These are phyloP conservation scores for Fusarium continuum DNA, from an alignment of 2,329 filamentous ascomycete species.

Conservation along the genomic window DNA sequence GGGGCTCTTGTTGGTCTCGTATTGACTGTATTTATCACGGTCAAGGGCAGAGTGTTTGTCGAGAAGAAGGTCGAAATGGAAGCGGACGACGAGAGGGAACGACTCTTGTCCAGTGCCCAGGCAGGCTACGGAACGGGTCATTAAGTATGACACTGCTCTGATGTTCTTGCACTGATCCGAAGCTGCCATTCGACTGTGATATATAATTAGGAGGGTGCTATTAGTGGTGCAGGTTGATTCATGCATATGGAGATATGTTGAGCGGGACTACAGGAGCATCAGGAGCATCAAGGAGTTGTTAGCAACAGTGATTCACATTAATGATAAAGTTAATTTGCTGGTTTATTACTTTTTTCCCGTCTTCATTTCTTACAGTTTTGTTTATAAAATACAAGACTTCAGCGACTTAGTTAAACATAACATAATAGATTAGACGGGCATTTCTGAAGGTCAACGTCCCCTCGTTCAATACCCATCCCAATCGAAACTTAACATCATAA, in stretches of 20 bases:
- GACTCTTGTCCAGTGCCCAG: conserved; percentile 16
- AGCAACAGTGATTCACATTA: too few relatives aligned
- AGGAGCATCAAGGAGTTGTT: too few relatives aligned
- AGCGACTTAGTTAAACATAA: neutral
- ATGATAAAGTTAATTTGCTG: too few relatives aligned
- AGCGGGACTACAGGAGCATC: too few relatives aligned
- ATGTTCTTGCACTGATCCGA: too few relatives aligned
- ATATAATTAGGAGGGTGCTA: too few relatives aligned
- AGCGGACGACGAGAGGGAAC: conserved; percentile 22
- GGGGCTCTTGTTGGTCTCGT: conserved; percentile 7
- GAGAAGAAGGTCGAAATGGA: conserved; percentile 27
- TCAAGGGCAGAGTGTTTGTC: conserved; percentile 20
- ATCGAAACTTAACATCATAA: neutral
- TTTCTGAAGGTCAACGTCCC: neutral
- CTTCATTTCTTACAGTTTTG: too few relatives aligned
- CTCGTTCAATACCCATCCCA: neutral
- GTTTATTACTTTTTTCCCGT: too few relatives aligned
- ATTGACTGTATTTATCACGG: conserved; percentile 10
- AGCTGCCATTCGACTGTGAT: too few relatives aligned
- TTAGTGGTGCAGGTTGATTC: too few relatives aligned
- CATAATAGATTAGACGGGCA: neutral
- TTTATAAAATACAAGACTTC: too few relatives aligned
- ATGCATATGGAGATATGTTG: too few relatives aligned
- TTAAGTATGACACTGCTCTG: neutral
- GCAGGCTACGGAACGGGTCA: conserved; percentile 10